These are phyloP conservation scores for Ophiosphaerella herpotricha DNA, from an alignment of 2,329 filamentous ascomycete genomes.

Conservation along the genomic window DNA sequence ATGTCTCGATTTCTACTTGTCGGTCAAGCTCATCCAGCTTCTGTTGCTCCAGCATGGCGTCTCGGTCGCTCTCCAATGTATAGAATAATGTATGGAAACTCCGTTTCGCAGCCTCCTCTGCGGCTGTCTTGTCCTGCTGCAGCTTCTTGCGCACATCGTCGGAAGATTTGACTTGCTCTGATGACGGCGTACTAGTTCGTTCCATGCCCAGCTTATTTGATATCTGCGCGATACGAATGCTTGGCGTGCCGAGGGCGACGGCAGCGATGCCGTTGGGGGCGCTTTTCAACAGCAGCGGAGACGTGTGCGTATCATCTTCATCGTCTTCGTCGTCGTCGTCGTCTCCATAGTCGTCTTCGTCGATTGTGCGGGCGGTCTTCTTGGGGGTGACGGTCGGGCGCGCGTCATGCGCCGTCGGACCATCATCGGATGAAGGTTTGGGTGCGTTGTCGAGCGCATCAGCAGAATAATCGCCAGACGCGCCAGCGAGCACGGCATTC, in stretches of 20 bases:
- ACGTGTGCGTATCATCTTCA: conserved; percentile 50
- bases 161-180: conserved; percentile 67
- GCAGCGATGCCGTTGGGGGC: conserved; percentile 59
- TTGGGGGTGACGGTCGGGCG: conserved; percentile 63
- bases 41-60: conserved; percentile 97
- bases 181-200: conserved; percentile 59
- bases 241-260: conserved; percentile 63
- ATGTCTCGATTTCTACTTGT: conserved; percentile 94
- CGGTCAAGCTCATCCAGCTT: conserved; percentile 95
- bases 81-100: conserved; percentile 95
- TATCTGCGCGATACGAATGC: conserved; percentile 70
- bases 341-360: conserved; percentile 84
- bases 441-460: conserved; percentile 32
- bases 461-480: conserved; percentile 25
- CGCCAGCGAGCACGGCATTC: conserved; percentile 69
- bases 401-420: conserved; percentile 50
- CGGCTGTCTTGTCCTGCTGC: conserved; percentile 88
- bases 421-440: conserved; percentile 31
- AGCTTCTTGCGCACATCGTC: conserved; percentile 92
- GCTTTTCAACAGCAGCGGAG: conserved; percentile 56
- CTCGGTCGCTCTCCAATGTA: conserved; percentile 90
- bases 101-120: conserved; percentile 84
- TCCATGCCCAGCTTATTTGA: conserved; percentile 65
- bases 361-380: conserved; percentile 75
- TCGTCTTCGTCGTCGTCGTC: conserved; percentile 69